Base-by-base conservation (phyloP, 768 basidiomycete genomes). In the Xerocomellus dryophilus region DNA sequence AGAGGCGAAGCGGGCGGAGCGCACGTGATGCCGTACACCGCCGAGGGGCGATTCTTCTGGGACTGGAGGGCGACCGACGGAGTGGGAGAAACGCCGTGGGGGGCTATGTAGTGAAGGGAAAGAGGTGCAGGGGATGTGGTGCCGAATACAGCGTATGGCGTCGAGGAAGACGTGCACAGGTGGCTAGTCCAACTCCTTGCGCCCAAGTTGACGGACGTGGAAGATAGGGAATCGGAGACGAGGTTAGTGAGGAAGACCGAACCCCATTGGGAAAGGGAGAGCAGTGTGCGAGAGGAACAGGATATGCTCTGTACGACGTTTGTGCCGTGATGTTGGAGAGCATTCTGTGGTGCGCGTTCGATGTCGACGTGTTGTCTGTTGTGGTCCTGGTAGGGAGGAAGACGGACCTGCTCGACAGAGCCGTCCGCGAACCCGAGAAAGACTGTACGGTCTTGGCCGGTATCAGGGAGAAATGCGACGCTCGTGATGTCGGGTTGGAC, bases 21-120 rank as follows among this genome's bases (percentile, higher is more conserved):
- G 23, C 73, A 74, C 8, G 81, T 73, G 65, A 93, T 80, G 40
- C 81, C 86, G 71, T 91, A 92, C 10, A 90, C 90, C 1, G 90
- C 87, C 32, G 83, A 79, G 4, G 68, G 63, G 43, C 53, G 41
- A 32, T 64, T 56, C 49, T 69, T 65, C 27, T 68, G 61, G 7
- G 78, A 72, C 49, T 74, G 73, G 44, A 90, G 74, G 53, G 77
- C 65, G 42, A 79, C 74, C 40, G 74, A 73, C 7, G 90, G 84
- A 1, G 61, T 66, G 11, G 68, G 51, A 5, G 77, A 74, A n/a
- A 89, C 58, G 0, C 69, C 71, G 20, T 76, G 74, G 41, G 78
- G 72, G 7, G 73, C 62, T 51, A 92, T 73, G 35, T 77, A 53
- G 66, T 89, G 77, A 17, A 90, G 70, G 34, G 74, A 72, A 27